phyloP scores from a whole-genome alignment of 2,329 filamentous ascomycete species.

The Passalora sequoiae region DNA sequence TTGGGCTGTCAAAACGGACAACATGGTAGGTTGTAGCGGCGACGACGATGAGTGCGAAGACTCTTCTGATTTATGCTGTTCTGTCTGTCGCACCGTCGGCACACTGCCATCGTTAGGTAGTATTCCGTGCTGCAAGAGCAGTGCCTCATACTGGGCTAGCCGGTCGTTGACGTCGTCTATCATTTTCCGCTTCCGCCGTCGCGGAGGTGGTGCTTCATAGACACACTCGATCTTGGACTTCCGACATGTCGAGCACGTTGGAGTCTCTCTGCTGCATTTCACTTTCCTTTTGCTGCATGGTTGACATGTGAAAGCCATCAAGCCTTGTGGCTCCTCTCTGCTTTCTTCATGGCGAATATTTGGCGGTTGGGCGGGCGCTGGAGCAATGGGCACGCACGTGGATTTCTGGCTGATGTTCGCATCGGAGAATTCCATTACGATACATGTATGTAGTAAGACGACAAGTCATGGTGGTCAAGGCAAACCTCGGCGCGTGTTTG shows the following conservation, averaged over 20 bases:
- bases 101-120: slow-evolving; percentile 14
- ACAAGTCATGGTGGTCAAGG: too few species aligned
- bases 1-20: too few species aligned
- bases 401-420: too few species aligned
- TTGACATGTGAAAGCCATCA: not conserved
- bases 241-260: slow-evolving; percentile 4
- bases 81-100: not conserved
- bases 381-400: too few species aligned
- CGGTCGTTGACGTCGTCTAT: slow-evolving; percentile 27
- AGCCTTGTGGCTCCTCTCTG: not conserved
- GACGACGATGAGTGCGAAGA: not conserved
- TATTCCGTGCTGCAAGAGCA: slow-evolving; percentile 34
- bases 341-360: too few species aligned
- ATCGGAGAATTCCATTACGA: too few species aligned
- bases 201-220: slow-evolving; percentile 36
- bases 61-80: not conserved
- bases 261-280: not conserved
- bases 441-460: too few species aligned
- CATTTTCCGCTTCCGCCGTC: slow-evolving; percentile 30
- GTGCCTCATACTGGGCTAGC: slow-evolving; percentile 36
- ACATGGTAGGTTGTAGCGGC: too few species aligned
- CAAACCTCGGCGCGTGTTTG: too few species aligned
- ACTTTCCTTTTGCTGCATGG: not conserved
- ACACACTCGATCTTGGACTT: slow-evolving; percentile 31
- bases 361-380: too few species aligned